phyloP scores from a whole-genome alignment of 1,284 basidiomycete genomes.

The Acaromyces ingoldii region DNA sequence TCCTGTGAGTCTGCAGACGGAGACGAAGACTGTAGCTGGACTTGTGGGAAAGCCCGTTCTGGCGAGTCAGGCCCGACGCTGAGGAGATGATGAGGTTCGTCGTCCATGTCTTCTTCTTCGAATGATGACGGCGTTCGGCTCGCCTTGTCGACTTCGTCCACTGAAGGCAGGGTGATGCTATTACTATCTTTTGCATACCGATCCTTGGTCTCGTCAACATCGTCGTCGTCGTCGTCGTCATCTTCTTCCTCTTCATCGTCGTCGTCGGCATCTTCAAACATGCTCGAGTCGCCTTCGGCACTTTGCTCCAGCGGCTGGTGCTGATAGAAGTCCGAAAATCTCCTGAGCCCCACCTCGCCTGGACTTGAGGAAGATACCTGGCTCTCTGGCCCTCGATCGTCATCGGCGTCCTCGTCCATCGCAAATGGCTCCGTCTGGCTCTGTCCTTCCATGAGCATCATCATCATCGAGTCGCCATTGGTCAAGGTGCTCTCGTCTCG shows the following conservation, averaged over 20 bases:
- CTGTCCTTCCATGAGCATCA: conserved; percentile 1
- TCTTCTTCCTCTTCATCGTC: conserved; percentile 15
- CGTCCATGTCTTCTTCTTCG: conserved; percentile 6
- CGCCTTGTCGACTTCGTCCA: neutral
- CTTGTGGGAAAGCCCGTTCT: neutral
- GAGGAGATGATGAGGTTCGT: conserved; percentile 29
- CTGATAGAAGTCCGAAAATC: neutral
- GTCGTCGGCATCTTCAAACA: conserved; percentile 26
- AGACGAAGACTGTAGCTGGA: neutral
- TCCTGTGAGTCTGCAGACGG: neutral
- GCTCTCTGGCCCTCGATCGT: neutral
- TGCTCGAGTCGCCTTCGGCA: conserved; percentile 18
- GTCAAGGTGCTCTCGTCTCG: neutral
- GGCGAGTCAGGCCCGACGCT: conserved; percentile 9
- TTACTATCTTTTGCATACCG: neutral
- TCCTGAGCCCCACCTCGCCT: too few species aligned
- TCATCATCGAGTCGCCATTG: neutral
- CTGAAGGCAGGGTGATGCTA: too few species aligned
- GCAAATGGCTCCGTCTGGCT: conserved; percentile 7
- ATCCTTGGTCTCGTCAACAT: neutral
- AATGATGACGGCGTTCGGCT: neutral
- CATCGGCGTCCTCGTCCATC: conserved; percentile 20
- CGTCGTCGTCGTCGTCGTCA: conserved; percentile 17
- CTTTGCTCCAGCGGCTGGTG: neutral
- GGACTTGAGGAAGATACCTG: neutral